Evolutionary conservation across 306 rosid genomes (phyloP).

Genomic region (Acacia crassicarpa): DNA sequence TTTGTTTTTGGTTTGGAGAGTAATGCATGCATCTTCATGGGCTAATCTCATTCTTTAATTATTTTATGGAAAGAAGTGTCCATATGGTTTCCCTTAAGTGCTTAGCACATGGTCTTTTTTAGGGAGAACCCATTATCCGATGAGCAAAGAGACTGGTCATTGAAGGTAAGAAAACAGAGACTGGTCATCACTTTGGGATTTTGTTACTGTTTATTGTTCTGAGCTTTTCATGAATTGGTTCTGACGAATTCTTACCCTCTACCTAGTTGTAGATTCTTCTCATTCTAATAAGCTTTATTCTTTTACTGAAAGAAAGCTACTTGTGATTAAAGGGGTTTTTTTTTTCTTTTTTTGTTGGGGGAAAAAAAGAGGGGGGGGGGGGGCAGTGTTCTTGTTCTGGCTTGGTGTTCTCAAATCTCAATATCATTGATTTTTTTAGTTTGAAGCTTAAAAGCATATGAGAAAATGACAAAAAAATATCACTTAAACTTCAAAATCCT

Average conservation of each 20-base stretch:
- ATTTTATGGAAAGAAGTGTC: neutral
- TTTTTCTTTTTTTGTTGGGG: too few species aligned
- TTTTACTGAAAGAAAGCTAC: neutral
- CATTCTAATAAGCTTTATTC: neutral
- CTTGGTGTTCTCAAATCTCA: slow-evolving; percentile 12
- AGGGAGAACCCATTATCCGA: neutral
- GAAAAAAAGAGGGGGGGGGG: too few species aligned
- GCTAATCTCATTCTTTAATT: neutral
- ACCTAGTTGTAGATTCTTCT: slow-evolving; percentile 4
- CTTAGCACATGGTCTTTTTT: neutral
- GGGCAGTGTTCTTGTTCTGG: neutral
- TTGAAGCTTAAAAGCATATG: neutral
- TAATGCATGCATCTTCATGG: neutral
- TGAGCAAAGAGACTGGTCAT: neutral
- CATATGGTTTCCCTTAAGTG: neutral
- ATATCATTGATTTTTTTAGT: neutral
- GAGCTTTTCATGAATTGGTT: neutral
- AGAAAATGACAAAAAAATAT: neutral
- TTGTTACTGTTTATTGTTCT: neutral
- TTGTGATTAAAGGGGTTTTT: neutral
- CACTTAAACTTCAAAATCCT: too few species aligned
- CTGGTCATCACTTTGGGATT: neutral
- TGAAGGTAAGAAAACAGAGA: too few species aligned
- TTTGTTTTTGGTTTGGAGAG: neutral
- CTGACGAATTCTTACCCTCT: neutral